Conservation (phyloP, 306 rosid species). For the Canavalia gladiata region DNA sequence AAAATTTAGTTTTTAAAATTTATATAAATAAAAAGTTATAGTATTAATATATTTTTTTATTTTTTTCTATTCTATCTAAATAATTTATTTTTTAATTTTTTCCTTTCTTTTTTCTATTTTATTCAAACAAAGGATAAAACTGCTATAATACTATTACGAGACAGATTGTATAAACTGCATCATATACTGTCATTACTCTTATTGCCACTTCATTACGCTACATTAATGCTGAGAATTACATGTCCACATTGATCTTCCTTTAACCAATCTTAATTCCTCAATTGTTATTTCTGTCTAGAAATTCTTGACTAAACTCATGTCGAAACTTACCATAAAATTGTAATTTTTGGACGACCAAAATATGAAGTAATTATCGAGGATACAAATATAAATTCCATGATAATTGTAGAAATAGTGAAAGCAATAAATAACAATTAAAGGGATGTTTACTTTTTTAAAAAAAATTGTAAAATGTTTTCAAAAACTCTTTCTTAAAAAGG, state of each 20-base stretch:
- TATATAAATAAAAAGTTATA: too few relatives aligned
- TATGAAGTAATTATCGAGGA: not conserved
- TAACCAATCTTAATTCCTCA: not conserved
- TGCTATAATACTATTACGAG: too few relatives aligned
- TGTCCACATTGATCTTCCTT: not conserved
- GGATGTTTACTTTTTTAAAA: too few relatives aligned
- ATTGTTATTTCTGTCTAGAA: not conserved
- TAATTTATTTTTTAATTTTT: too few relatives aligned
- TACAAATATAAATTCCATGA: not conserved
- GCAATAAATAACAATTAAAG: not conserved
- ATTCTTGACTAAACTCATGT: not conserved
- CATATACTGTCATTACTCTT: not conserved
- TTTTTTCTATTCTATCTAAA: too few relatives aligned
- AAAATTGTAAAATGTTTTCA: too few relatives aligned
- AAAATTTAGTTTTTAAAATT: too few relatives aligned
- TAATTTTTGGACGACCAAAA: not conserved
- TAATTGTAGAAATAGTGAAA: not conserved
- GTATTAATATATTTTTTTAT: too few relatives aligned
- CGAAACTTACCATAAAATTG: not conserved
- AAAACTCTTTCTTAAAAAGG: too few relatives aligned
- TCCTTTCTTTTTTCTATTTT: too few relatives aligned
- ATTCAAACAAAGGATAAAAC: too few relatives aligned
- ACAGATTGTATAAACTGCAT: too few relatives aligned
- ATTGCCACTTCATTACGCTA: not conserved
- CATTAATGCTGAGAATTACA: not conserved